Percentiles rank a stretch among this genome's conserved stretches.
Conservation (phyloP, 2,329 filamentous ascomycete genomes). For the Capronia americana region DNA sequence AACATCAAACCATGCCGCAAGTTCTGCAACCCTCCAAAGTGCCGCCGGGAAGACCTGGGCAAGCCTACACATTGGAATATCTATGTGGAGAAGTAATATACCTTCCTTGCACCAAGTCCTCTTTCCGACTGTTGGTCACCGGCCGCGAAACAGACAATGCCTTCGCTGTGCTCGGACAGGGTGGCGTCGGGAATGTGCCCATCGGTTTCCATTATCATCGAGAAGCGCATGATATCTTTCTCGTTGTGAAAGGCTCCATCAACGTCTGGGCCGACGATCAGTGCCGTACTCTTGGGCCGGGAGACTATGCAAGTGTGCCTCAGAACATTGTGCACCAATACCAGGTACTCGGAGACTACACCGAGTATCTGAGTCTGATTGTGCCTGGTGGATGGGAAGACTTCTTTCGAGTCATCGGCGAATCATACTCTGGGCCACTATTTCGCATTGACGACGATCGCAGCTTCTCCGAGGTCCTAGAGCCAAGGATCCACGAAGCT, state of each 20-base stretch:
- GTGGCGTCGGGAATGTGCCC: conserved; percentile 54
- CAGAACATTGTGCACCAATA: conserved; percentile 61
- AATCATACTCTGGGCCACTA: conserved; percentile 58
- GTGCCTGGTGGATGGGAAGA: conserved; percentile 66
- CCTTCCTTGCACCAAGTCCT: conserved; percentile 60
- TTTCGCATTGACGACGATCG: conserved; percentile 61
- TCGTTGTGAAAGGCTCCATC: conserved; percentile 61
- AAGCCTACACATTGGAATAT: conserved; percentile 56
- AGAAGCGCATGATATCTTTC: conserved; percentile 64
- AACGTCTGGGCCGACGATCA: conserved; percentile 66
- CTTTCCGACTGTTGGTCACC: conserved; percentile 59
- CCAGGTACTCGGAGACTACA: conserved; percentile 60
- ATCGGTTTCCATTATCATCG: conserved; percentile 64
- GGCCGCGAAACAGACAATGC: conserved; percentile 59
- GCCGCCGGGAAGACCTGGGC: conserved; percentile 48
- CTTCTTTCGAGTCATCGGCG: conserved; percentile 65
- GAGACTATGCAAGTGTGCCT: conserved; percentile 65
- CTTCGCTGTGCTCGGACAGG: conserved; percentile 60
- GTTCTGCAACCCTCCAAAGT: too few species aligned
- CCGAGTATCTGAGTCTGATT: conserved; percentile 62
- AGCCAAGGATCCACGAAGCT: conserved; percentile 56
- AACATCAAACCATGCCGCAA: too few species aligned
- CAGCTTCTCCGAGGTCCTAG: conserved; percentile 46
- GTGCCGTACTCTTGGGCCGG: conserved; percentile 60
- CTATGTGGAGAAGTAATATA: conserved; percentile 60